phyloP scores from a whole-genome alignment of 73 alveolate genomes.

The Paramecium biaurelia region DNA sequence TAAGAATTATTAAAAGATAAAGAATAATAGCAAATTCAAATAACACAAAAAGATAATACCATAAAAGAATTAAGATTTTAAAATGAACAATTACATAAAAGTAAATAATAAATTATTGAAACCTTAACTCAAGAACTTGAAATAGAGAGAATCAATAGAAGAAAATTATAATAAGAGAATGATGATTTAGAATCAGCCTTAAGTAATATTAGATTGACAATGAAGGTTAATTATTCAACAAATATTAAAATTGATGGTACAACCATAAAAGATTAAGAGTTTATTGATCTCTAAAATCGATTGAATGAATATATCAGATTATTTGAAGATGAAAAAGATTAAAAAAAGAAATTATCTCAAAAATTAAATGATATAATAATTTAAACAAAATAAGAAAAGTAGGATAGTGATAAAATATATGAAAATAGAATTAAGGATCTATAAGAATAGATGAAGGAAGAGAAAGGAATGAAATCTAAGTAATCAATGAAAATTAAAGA shows the following conservation, averaged over 20 bases:
- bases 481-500: background rate
- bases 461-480: background rate
- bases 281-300: conserved; percentile 5
- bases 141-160: conserved; percentile 11
- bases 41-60: background rate
- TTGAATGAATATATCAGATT: conserved; percentile 27
- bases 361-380: conserved; percentile 18
- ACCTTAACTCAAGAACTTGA: conserved; percentile 13
- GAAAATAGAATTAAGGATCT: conserved; percentile 42
- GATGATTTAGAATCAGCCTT: conserved; percentile 19
- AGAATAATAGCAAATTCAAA: background rate
- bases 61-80: conserved; percentile 9
- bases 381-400: conserved; percentile 3
- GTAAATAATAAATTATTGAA: background rate
- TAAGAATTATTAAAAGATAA: conserved; percentile 19
- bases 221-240: background rate
- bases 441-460: background rate
- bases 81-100: background rate
- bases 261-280: background rate
- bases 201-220: background rate
- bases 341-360: conserved; percentile 9
- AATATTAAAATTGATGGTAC: background rate
- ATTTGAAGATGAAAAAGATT: conserved; percentile 49
- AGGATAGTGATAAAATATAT: conserved; percentile 34
- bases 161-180: background rate